Conservation (phyloP, 768 basidiomycete species). For the Russula lepida region DNA sequence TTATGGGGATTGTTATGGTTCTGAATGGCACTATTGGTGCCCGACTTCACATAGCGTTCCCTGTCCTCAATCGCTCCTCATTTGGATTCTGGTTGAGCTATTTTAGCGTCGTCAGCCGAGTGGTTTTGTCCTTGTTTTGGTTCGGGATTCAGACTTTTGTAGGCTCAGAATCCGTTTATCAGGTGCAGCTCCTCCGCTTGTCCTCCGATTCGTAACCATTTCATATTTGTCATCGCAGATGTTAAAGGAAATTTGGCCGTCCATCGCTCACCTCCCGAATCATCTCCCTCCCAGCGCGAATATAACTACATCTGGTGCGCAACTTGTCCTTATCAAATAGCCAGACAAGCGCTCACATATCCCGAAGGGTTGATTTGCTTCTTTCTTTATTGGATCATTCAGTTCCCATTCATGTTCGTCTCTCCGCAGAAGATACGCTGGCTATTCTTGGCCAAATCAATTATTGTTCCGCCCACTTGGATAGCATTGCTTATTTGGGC, state of each 20-base stretch:
- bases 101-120: slow-evolving; percentile 72
- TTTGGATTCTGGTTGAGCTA: slow-evolving; percentile 90
- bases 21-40: slow-evolving; percentile 75
- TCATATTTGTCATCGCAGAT: slow-evolving; percentile 31
- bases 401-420: slow-evolving; percentile 66
- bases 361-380: slow-evolving; percentile 60
- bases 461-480: slow-evolving; percentile 38
- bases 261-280: slow-evolving; percentile 55
- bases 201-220: not conserved
- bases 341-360: not conserved
- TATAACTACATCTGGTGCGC: slow-evolving; percentile 54
- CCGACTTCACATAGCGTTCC: slow-evolving; percentile 67
- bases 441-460: slow-evolving; percentile 60
- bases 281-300: slow-evolving; percentile 45
- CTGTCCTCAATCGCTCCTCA: slow-evolving; percentile 73
- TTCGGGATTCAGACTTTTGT: slow-evolving; percentile 56
- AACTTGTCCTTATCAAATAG: not conserved
- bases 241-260: slow-evolving; percentile 81
- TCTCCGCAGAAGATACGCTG: slow-evolving; percentile 72
- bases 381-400: slow-evolving; percentile 69
- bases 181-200: slow-evolving; percentile 28
- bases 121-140: slow-evolving; percentile 76
- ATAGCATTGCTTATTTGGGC: slow-evolving; percentile 30
- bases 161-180: slow-evolving; percentile 69
- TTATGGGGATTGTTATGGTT: slow-evolving; percentile 67